phyloP scores from a whole-genome alignment of 2,329 filamentous ascomycete species.

The Diplodia seriata region DNA sequence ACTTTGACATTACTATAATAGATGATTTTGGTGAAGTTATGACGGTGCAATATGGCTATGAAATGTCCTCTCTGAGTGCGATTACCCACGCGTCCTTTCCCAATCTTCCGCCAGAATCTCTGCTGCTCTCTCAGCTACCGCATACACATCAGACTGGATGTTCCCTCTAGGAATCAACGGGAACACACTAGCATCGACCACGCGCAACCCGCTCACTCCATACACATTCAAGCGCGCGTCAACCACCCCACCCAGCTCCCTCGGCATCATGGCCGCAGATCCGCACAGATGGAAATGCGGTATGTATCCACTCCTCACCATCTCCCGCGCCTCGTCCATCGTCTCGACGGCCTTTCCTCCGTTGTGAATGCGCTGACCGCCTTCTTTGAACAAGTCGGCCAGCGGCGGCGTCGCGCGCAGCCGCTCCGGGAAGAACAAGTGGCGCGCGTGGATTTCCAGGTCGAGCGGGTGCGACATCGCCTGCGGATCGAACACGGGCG shows the following conservation, averaged over 20 bases:
- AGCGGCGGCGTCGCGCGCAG: constrained; percentile 46
- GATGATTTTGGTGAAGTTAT: constrained; percentile 8
- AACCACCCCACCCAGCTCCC: constrained; percentile 43
- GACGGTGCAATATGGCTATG: too few relatives aligned
- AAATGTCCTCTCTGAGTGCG: not conserved
- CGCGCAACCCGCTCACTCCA: constrained; percentile 39
- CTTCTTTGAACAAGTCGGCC: constrained; percentile 42
- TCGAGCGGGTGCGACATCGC: constrained; percentile 54
- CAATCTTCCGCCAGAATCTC: constrained; percentile 38
- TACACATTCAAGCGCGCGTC: constrained; percentile 42
- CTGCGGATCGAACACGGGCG: constrained; percentile 49
- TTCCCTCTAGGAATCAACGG: constrained; percentile 44
- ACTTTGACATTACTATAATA: constrained; percentile 21
- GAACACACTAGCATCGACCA: constrained; percentile 45
- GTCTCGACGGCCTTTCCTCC: not conserved
- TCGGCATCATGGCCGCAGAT: constrained; percentile 45
- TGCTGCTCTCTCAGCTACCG: constrained; percentile 44
- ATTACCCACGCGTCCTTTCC: not conserved
- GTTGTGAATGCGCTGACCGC: constrained; percentile 37
- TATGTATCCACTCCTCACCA: constrained; percentile 34
- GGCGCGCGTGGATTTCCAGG: constrained; percentile 48
- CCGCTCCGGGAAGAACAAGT: constrained; percentile 45
- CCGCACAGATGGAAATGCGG: constrained; percentile 46
- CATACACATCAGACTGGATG: constrained; percentile 45
- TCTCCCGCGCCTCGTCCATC: constrained; percentile 29